Evolutionary conservation across 371 early-diverging fungal species (phyloP).

Genomic region (Blakeslea trispora): DNA sequence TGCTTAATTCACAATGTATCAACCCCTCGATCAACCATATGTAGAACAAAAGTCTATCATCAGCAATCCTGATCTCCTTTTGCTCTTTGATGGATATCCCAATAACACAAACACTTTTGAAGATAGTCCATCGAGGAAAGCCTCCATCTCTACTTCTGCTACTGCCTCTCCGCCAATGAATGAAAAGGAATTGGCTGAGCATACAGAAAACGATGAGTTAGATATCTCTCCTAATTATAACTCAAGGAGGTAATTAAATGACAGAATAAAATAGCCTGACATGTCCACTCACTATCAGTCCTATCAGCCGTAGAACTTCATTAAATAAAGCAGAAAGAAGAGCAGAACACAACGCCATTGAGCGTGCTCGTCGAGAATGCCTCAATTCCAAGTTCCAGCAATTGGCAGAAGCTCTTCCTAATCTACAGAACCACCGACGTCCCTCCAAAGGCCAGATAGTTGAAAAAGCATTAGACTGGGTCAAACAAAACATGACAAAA

Average conservation of each 20-base stretch:
- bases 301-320: conserved; percentile 12
- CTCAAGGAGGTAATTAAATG: conserved; percentile 10
- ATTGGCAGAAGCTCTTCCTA: conserved; percentile 66
- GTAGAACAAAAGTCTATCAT: neutral
- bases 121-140: neutral
- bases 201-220: neutral
- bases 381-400: conserved; percentile 70
- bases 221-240: neutral
- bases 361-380: conserved; percentile 71
- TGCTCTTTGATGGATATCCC: conserved; percentile 4
- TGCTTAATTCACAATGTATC: neutral
- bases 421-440: conserved; percentile 61
- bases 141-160: conserved; percentile 1
- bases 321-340: conserved; percentile 55
- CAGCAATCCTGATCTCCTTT: neutral
- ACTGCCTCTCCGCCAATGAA: conserved; percentile 4
- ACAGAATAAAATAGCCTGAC: too few species aligned
- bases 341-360: conserved; percentile 76
- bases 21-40: neutral
- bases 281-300: too few species aligned
- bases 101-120: neutral
- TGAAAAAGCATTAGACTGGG: conserved; percentile 61
- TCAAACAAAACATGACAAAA: conserved; percentile 35
- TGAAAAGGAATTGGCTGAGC: conserved; percentile 3
- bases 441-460: conserved; percentile 76